Evolutionary conservation across 108 stramenopile species (phyloP).

Genomic region (Schizochytrium sp.): DNA sequence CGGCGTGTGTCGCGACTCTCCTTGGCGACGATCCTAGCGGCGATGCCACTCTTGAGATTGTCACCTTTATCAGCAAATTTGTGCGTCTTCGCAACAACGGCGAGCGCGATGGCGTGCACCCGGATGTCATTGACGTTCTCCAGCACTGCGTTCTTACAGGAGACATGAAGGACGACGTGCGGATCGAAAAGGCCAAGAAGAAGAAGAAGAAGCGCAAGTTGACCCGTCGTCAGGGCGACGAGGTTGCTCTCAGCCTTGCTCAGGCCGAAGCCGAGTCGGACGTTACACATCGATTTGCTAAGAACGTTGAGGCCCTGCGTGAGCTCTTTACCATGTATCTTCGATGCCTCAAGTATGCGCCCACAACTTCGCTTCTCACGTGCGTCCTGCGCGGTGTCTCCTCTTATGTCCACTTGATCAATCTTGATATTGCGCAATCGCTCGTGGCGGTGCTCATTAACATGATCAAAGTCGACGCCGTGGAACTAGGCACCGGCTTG

Average conservation of each 20-base stretch:
- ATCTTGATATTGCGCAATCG: constrained; percentile 67
- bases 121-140: constrained; percentile 61
- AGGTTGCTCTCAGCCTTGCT: constrained; percentile 65
- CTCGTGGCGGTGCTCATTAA: constrained; percentile 64
- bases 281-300: constrained; percentile 58
- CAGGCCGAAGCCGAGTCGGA: constrained; percentile 70
- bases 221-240: constrained; percentile 49
- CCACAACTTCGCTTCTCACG: constrained; percentile 50
- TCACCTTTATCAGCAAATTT: constrained; percentile 58
- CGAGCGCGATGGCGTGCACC: constrained; percentile 39
- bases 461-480: constrained; percentile 52
- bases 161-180: constrained; percentile 69
- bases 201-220: constrained; percentile 47
- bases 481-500: constrained; percentile 63
- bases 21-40: constrained; percentile 65
- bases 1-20: constrained; percentile 51
- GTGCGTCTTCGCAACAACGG: constrained; percentile 48
- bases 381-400: constrained; percentile 67
- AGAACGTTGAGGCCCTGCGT: constrained; percentile 66
- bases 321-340: constrained; percentile 69
- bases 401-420: constrained; percentile 74
- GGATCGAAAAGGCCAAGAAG: constrained; percentile 56
- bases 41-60: constrained; percentile 67
- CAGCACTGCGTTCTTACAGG: constrained; percentile 64
- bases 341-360: constrained; percentile 60